Conservation (phyloP, 805 yeast species). For the Debaryomyces tyrocola region DNA sequence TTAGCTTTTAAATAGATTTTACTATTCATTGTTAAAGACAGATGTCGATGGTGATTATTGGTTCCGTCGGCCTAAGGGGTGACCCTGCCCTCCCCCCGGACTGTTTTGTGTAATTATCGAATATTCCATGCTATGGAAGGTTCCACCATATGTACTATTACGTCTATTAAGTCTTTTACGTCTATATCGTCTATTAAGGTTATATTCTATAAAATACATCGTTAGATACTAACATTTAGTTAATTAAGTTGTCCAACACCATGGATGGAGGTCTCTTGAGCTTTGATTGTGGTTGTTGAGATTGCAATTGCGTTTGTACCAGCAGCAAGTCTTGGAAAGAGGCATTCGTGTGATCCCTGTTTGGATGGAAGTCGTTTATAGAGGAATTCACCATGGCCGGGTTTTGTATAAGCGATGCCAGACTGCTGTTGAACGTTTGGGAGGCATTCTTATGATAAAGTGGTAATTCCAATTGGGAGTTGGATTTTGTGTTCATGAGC, state of each 20-base stretch:
- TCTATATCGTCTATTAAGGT: too few relatives aligned
- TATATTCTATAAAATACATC: too few relatives aligned
- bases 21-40: too few relatives aligned
- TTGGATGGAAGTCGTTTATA: not conserved
- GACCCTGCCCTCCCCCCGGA: too few relatives aligned
- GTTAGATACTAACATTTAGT: not conserved
- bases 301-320: not conserved
- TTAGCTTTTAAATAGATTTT: too few relatives aligned
- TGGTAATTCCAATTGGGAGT: constrained; percentile 16
- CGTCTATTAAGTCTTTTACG: too few relatives aligned
- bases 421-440: not conserved
- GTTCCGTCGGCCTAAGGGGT: too few relatives aligned
- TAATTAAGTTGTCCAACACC: constrained; percentile 1
- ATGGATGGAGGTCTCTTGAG: constrained; percentile 1
- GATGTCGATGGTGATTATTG: too few relatives aligned
- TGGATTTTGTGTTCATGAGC: constrained; percentile 19
- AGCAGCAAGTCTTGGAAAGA: not conserved
- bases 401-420: not conserved
- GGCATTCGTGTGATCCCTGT: not conserved
- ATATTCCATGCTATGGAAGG: too few relatives aligned
- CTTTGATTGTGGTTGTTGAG: not conserved
- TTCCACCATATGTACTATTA: too few relatives aligned
- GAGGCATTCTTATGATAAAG: constrained; percentile 9
- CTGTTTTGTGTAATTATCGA: too few relatives aligned
- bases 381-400: not conserved